Percentiles rank a stretch among this genome's conserved stretches.
Evolutionary conservation across 345 rosid species (phyloP).

Genomic region (Euphorbia pulcherrima): DNA sequence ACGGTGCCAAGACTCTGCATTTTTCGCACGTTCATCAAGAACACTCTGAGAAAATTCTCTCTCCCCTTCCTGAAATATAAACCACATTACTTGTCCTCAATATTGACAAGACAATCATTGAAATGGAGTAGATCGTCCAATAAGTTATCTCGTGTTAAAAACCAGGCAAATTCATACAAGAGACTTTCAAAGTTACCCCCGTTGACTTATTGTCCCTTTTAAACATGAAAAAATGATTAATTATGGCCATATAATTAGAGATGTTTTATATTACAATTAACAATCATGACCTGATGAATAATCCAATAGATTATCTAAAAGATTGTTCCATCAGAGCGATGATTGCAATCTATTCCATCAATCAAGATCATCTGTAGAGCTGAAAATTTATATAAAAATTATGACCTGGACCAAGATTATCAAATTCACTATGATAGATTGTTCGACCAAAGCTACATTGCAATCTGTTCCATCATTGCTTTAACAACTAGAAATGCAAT

Average conservation of each 20-base stretch:
- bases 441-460: slow-evolving; percentile 7
- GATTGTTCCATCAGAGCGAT: too few species aligned
- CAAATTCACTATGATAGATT: background rate
- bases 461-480: background rate
- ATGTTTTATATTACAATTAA: too few species aligned
- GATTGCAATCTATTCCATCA: too few species aligned
- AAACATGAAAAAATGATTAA: too few species aligned
- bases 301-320: too few species aligned
- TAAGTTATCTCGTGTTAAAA: background rate
- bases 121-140: background rate
- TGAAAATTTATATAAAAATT: too few species aligned
- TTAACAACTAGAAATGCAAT: slow-evolving; percentile 11
- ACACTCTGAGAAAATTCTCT: background rate
- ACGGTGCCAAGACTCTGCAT: slow-evolving; percentile 88
- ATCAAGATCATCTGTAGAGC: background rate
- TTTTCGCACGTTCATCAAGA: slow-evolving; percentile 4
- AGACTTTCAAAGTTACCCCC: background rate
- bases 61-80: background rate
- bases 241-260: too few species aligned
- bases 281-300: too few species aligned
- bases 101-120: background rate
- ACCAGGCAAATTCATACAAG: background rate
- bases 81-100: background rate
- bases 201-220: background rate
- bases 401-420: slow-evolving; percentile 13